These are phyloP conservation scores for Aureobasidium sp. DNA, from an alignment of 2,329 filamentous ascomycete genomes.

Conservation along the genomic window DNA sequence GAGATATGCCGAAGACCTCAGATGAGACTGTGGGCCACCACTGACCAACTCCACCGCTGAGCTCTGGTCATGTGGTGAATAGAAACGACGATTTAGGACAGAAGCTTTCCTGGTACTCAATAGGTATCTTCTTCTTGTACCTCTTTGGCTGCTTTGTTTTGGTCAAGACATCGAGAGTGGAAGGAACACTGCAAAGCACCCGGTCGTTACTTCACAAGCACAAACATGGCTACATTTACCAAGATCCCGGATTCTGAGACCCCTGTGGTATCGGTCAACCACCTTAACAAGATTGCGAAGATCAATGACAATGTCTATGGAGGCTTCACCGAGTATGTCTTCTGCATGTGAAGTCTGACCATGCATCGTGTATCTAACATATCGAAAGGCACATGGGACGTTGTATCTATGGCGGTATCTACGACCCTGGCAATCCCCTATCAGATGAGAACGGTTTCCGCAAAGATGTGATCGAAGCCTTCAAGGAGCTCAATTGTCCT, in stretches of 20 bases:
- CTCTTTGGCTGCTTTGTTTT: not conserved
- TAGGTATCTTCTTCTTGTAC: constrained; percentile 7
- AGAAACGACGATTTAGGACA: constrained; percentile 5
- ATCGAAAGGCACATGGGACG: constrained; percentile 69
- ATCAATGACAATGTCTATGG: constrained; percentile 78
- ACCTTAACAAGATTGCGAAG: constrained; percentile 58
- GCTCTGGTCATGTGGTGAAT: not conserved
- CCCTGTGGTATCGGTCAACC: constrained; percentile 59
- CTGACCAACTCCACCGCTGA: not conserved
- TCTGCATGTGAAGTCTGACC: not conserved
- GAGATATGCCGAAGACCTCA: not conserved
- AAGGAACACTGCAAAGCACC: not conserved
- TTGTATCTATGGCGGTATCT: constrained; percentile 82
- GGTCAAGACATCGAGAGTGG: not conserved
- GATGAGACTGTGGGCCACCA: constrained; percentile 1
- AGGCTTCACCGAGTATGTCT: constrained; percentile 70
- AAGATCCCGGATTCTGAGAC: constrained; percentile 54
- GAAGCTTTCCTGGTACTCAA: not conserved
- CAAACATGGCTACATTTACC: constrained; percentile 65
- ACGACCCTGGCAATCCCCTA: constrained; percentile 67
- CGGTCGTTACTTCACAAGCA: not conserved
- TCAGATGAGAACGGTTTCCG: constrained; percentile 70
- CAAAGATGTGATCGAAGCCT: constrained; percentile 66
- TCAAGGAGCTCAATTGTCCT: constrained; percentile 67
- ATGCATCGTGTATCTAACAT: not conserved